Base-by-base conservation (phyloP, 148 eudicot species). In the Amaranthus cruentus region DNA sequence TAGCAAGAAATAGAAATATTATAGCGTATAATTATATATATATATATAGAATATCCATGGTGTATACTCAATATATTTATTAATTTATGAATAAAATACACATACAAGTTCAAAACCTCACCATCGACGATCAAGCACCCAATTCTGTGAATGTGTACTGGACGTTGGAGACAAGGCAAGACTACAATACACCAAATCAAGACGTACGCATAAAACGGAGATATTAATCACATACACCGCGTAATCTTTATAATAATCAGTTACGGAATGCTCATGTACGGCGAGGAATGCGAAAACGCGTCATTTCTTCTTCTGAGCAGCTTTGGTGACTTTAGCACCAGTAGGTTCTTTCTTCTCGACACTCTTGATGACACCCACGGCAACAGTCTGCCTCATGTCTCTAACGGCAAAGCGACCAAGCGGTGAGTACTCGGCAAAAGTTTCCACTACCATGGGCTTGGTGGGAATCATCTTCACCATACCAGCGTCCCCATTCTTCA, bases 381-480 rank as follows among this genome's bases (percentile, higher is more conserved):
- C 84, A 14, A 82, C 84, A 47, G 84, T 82, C 69, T 82, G 84
- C 73, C 84, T 78, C 84, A 82, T 82, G 81, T 76, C 85, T 65
- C 85, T 76, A 53, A 79, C 85, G 10, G 85, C 85, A 58, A 83
- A 83, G 55, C 85, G 80, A 52, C 85, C 82, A 59, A 83, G 85
- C 0, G 85, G 85, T 15, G 85, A 75, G 72, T 83, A 83, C 82
- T 79, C 75, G 3, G 85, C 14, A 47, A 83, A 83, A 4, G 85
- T 83, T 80, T 83, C 85, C 56, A 83, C 85, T 44, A 83, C 85
- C 85, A 83, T 83, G 58, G 85, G 85, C 82, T 83, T 83, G 82
- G 85, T 83, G 50, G 85, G 85, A 73, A 79, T 47, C 85, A 83
- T 83, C 80, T 79, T 83, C 15, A 83, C 75, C 68, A 83, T 72